Conservation (phyloP, 225 moss, liverwort and hornwort species). For the Pseudoscleropodium purum region DNA sequence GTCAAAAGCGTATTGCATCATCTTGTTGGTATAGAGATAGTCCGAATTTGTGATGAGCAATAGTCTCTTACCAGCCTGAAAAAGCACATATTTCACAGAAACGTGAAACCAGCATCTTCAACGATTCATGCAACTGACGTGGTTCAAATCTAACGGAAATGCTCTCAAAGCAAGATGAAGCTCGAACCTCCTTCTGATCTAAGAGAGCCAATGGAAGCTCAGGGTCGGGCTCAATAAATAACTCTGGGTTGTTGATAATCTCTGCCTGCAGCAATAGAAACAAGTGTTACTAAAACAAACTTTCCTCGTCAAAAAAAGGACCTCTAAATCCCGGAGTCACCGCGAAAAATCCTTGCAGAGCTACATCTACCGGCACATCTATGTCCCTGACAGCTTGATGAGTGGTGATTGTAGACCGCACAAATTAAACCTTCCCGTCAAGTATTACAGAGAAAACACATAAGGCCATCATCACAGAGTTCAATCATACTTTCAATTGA, state of each 20-base stretch:
- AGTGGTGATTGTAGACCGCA: background rate
- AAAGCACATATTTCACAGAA: background rate
- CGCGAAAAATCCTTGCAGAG: background rate
- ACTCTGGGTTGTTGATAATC: constrained; percentile 76
- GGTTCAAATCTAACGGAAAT: background rate
- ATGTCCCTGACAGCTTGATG: background rate
- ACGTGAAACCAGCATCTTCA: background rate
- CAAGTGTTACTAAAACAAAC: background rate
- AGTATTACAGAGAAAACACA: background rate
- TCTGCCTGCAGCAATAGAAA: constrained; percentile 53
- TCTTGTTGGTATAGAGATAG: constrained; percentile 82
- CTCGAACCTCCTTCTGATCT: constrained; percentile 78
- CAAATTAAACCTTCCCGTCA: background rate
- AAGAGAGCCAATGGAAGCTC: constrained; percentile 76
- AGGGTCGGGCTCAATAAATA: constrained; percentile 73
- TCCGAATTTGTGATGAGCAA: constrained; percentile 87
- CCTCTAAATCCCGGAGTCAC: background rate
- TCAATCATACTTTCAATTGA: constrained; percentile 61
- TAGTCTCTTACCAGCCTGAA: constrained; percentile 79
- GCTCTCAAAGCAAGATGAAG: background rate
- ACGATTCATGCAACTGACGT: background rate
- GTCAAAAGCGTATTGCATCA: constrained; percentile 92
- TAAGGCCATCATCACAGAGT: background rate
- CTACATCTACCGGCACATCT: background rate
- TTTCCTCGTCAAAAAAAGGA: background rate